Conservation (phyloP, 805 yeast genomes). For the Candida berthetii region DNA sequence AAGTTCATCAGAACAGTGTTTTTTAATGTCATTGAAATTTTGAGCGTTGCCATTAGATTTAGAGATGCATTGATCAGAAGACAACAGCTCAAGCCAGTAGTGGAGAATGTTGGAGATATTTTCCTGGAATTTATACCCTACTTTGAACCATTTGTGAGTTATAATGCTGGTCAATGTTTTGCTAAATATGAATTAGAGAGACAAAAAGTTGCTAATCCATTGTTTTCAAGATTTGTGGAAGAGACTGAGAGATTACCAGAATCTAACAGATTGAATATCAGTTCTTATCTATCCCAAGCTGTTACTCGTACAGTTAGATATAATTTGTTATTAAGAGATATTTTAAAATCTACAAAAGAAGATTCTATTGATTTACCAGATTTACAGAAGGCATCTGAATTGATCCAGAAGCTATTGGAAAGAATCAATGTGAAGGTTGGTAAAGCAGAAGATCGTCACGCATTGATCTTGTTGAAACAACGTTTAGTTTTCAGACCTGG, state of each 20-base stretch:
- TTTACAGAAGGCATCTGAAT: slow-evolving; percentile 66
- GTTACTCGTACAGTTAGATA: slow-evolving; percentile 95
- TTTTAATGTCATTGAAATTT: slow-evolving; percentile 82
- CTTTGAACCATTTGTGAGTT: slow-evolving; percentile 88
- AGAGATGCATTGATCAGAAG: slow-evolving; percentile 87
- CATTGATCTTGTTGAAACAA: slow-evolving; percentile 80
- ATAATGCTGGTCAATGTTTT: slow-evolving; percentile 92
- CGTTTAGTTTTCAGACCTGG: slow-evolving; percentile 75
- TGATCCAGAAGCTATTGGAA: slow-evolving; percentile 67
- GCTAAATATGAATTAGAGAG: slow-evolving; percentile 95
- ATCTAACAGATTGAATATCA: slow-evolving; percentile 82
- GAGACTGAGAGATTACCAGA: slow-evolving; percentile 84
- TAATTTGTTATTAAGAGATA: slow-evolving; percentile 76
- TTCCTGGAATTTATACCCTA: slow-evolving; percentile 77
- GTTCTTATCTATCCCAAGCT: slow-evolving; percentile 91
- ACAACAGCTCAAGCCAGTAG: slow-evolving; percentile 81
- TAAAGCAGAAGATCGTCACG: slow-evolving; percentile 88
- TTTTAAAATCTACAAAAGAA: slow-evolving; percentile 76
- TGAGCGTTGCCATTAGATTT: slow-evolving; percentile 73
- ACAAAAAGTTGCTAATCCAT: slow-evolving; percentile 83
- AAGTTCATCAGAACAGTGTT: slow-evolving; percentile 89
- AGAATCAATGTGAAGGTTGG: slow-evolving; percentile 82
- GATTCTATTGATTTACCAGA: slow-evolving; percentile 57
- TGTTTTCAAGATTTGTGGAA: slow-evolving; percentile 89
- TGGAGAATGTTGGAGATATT: slow-evolving; percentile 81